Base-by-base conservation (phyloP, 108 stramenopile species). In the Tribonema minus region DNA sequence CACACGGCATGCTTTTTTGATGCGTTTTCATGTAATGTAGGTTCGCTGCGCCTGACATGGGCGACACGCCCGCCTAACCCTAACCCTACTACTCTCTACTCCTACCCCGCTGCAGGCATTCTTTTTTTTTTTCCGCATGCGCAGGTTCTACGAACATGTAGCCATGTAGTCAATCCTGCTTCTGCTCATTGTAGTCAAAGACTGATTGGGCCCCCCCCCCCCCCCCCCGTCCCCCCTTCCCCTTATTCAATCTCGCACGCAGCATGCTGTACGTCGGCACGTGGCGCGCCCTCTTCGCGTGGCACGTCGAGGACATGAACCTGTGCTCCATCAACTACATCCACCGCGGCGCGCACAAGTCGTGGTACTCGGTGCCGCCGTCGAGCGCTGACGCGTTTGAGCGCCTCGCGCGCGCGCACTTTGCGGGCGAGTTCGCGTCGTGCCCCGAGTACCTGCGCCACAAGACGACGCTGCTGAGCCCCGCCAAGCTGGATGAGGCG, bases 281-380 rank as follows among this genome's bases (percentile, higher is more conserved):
- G 75, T 88, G 86, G 88, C 71, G 88, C 0, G 82, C 86, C 35
- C 76, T 88, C 83, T 89, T 89, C 37, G 88, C 88, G 4, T 89
- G 86, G 72, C 98, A 99, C 70, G 96, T 92, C 3, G 98, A 99
- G 85, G 98, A 99, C 83, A 92, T 96, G 91, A 96, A 99, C 86
- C 84, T 99, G 15, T 91, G 94, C 58, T 91, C 90, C 31, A 96
- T 99, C 82, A 99, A 99, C 80, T 96, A 94, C 78, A 79, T 99
- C 3, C 98, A 99, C 88, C 89, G 91, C 20, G 98, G 98, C 2
- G 91, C 92, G 26, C 96, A 96, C 33, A 99, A 99, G 80, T 90
- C 91, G 76, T 99, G 98, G 98, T 99, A 99, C 85, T 91, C 91
- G 2, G 85, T 99, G 32, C 87, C 91, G 20, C 89, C 89, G 7